Conservation (phyloP, 805 yeast genomes). For the Ogataea wickerhamii region DNA sequence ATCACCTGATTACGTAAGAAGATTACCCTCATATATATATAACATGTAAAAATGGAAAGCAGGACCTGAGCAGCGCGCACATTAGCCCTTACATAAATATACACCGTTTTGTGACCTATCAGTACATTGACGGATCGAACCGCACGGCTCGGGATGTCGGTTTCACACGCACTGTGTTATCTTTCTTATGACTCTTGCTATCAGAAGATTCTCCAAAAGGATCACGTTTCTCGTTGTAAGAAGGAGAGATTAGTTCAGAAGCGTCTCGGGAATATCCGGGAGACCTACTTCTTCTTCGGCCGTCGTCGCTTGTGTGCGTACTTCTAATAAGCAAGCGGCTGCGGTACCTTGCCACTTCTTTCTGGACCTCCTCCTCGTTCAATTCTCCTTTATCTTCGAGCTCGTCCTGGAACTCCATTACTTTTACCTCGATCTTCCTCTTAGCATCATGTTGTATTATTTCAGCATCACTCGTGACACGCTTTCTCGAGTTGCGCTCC, state of each 20-base stretch:
- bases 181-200: not conserved
- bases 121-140: not conserved
- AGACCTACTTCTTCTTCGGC: too few species aligned
- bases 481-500: slow-evolving; percentile 4
- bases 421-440: slow-evolving; percentile 41
- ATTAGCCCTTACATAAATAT: too few species aligned
- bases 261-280: too few species aligned
- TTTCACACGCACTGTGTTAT: not conserved
- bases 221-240: too few species aligned
- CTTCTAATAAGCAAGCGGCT: too few species aligned
- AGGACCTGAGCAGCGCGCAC: too few species aligned
- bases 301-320: too few species aligned
- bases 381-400: slow-evolving; percentile 45
- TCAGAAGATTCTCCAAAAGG: not conserved
- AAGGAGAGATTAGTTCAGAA: too few species aligned
- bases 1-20: not conserved
- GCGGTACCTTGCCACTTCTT: slow-evolving; percentile 29
- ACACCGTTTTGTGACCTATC: too few species aligned
- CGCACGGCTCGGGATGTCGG: not conserved
- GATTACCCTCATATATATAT: not conserved
- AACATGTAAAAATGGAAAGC: too few species aligned
- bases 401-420: slow-evolving; percentile 48
- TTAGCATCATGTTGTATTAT: slow-evolving; percentile 35
- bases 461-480: slow-evolving; percentile 21
- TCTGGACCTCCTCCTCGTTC: slow-evolving; percentile 36